Conservation (phyloP, 2,329 filamentous ascomycete genomes). For the Ophiosphaerella narmari region DNA sequence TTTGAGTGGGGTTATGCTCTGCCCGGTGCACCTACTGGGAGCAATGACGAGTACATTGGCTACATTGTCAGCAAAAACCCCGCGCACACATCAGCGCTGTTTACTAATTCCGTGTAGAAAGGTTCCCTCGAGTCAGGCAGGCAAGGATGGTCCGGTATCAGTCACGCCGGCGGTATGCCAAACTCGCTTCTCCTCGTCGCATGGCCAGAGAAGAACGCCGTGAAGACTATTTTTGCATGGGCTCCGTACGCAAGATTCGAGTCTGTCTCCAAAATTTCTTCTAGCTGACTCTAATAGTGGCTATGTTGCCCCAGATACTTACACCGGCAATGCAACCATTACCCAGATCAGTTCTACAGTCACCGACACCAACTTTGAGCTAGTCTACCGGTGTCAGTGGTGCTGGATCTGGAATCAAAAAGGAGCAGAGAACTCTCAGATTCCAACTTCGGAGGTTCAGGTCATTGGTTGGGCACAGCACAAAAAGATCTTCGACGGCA, state of each 20-base stretch:
- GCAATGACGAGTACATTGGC: slow-evolving; percentile 45
- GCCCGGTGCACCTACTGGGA: slow-evolving; percentile 24
- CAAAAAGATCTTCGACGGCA: slow-evolving; percentile 45
- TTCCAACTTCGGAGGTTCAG: slow-evolving; percentile 41
- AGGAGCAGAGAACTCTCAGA: slow-evolving; percentile 45
- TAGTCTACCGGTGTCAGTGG: slow-evolving; percentile 67
- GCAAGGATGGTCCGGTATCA: slow-evolving; percentile 46
- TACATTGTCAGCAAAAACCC: slow-evolving; percentile 34
- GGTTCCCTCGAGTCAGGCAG: slow-evolving; percentile 31
- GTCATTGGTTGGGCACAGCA: slow-evolving; percentile 64
- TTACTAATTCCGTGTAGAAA: slow-evolving; percentile 27
- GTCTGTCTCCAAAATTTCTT: background rate
- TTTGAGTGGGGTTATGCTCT: slow-evolving; percentile 44
- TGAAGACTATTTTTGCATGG: slow-evolving; percentile 41
- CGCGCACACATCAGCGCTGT: background rate
- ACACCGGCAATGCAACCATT: slow-evolving; percentile 65
- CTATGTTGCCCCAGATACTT: slow-evolving; percentile 63
- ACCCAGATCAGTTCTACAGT: slow-evolving; percentile 64
- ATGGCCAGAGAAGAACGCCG: slow-evolving; percentile 29
- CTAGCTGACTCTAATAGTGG: slow-evolving; percentile 46
- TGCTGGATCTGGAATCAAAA: slow-evolving; percentile 53
- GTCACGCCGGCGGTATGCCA: slow-evolving; percentile 44
- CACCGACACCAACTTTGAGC: slow-evolving; percentile 62
- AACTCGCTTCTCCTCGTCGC: slow-evolving; percentile 41
- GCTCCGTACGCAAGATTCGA: slow-evolving; percentile 27